Base-by-base conservation (phyloP, 2,329 filamentous ascomycete genomes). In the Metarhizium album region DNA sequence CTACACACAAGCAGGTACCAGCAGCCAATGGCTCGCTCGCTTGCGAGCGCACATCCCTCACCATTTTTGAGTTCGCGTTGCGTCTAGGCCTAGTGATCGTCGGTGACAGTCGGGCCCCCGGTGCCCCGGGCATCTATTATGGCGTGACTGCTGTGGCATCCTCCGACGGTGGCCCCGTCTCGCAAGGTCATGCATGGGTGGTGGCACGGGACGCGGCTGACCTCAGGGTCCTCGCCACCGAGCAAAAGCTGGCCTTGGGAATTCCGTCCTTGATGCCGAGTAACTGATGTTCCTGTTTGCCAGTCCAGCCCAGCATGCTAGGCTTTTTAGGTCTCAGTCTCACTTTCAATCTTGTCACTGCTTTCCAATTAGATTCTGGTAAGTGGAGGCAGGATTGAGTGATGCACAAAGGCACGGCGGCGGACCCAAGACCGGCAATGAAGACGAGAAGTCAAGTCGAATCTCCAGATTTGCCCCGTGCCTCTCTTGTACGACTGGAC, bases 51-150 rank as follows among this genome's bases (percentile, higher is more conserved):
- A 6, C 18, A 4, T 24, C 24, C 40, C 47, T 49, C n/a, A 24
- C 29, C 47, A 18, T 11, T 24, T 49, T 42, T 35, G 47, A 13
- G 14, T 8, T n/a, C 24, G 13, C 37, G 14, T 22, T 23, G 47
- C 47, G 43, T 35, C 40, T 16, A 49, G 38, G 38, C 33, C 31
- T 18, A 14, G 18, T 45, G 48, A 50, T 50, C 42, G 48, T 29
- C 48, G 24, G 33, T 40, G 20, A 45, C 29, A 35, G 24, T 45
- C 38, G n/a, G 22, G 42, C 13, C 22, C 14, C 18, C 35, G n/a
- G 9, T 38, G 47, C 27, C 45, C 45, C 40, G 47, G 47, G 47
- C 47, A 49, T 49, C 47, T 45, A 49, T 49, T 45, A 49, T 49
- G 47, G 47, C 47, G 47, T 49, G 45, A 45, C 47, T 23, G 16